Base-by-base conservation (phyloP, 352 stramenopile species). In the Phytopythium vexans region DNA sequence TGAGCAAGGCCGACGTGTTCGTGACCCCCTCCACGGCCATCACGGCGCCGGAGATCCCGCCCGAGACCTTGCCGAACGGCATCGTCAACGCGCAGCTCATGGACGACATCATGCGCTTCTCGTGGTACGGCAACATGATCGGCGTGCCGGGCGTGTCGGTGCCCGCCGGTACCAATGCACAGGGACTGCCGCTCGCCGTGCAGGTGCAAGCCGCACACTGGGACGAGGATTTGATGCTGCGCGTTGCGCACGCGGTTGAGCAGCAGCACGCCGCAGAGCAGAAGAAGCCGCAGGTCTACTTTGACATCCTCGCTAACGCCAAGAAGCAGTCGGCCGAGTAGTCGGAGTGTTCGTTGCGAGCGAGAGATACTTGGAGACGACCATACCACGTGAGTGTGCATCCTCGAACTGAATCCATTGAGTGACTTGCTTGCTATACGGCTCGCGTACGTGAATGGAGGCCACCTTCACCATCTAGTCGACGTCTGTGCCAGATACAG, bases 1-100 rank as follows among this genome's bases (percentile, higher is more conserved):
- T 96, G 47, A 72, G 76, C 54, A 82, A 92, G 48, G 72, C 96
- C 48, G 87, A 97, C 64, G 82, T 87, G n/a, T 93, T 97, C 44
- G 65, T 96, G 49, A 89, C 79, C 11, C 92, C 92, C 8, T 82
- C 85, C n/a, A 87, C 80, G 1, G 83, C 68, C 11, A 82, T 93
- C 35, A 81, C 74, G 6, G 88, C 86, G 6, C 92, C 89, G 1
- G 62, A 84, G 46, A 80, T 97, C 49, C 67, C 64, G 6, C 12
- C 31, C 7, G 76, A 82, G 41, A 74, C 73, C 7, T 66, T 78
- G 32, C 46, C 49, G 31, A 70, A 54, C 21, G 81, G 77, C 5
- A 74, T 86, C 35, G 54, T 92, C 0, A 89, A 96, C 42, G 70
- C 66, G 7, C 48, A 65, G 8, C 65, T 82, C 36, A 56, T 88